Evolutionary conservation across 2,329 filamentous ascomycete genomes (phyloP), one percentile per base, ranked within the genome.

Genomic region (Grosmannia huntii): DNA sequence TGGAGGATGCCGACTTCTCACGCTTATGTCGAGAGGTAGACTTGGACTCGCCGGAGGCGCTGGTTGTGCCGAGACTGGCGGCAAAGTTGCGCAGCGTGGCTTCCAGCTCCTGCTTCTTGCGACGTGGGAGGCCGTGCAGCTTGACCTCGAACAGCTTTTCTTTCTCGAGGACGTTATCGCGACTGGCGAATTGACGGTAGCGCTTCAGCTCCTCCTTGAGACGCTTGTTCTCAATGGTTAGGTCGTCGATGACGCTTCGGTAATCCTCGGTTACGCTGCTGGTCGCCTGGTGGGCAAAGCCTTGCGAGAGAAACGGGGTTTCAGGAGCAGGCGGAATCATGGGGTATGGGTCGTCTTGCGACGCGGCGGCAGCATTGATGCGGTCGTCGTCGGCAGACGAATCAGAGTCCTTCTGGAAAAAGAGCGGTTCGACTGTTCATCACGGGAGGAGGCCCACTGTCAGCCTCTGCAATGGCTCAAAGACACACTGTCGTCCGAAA

Each of bases 131-230:
- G 0, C 85, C 83, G 64, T 94, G 88, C 33, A 91, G 80, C 64
- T 88, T 86, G 61, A 95, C 83, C 68, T 95, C 90, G 64, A 95
- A 92, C 0, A 95, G 71, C 66, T 88, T 90, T 33, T 95, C 88
- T 53, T 85, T 82, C 38, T 84, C 80, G 55, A 91, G 71, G 62
- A 85, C 80, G n/a, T n/a, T n/a, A 49, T 84, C 78, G 21, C 83
- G 82, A 38, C 50, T 57, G 1, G 85, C 82, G 28, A 81, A 72
- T 62, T 82, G 83, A 68, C 87, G 86, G 61, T 88, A 88, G 57
- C 81, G 84, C 65, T 81, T 86, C 57, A 95, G 66, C 65, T 84
- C 83, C 63, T 86, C 83, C 71, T 85, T 90, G 61, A 95, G 69
- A 56, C 83, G 85, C 68, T 89, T 88, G 67, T 94, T 95, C 67